These are phyloP conservation scores for Aureobasidium pullulans DNA, from an alignment of 2,329 filamentous ascomycete genomes.

Conservation along the genomic window DNA sequence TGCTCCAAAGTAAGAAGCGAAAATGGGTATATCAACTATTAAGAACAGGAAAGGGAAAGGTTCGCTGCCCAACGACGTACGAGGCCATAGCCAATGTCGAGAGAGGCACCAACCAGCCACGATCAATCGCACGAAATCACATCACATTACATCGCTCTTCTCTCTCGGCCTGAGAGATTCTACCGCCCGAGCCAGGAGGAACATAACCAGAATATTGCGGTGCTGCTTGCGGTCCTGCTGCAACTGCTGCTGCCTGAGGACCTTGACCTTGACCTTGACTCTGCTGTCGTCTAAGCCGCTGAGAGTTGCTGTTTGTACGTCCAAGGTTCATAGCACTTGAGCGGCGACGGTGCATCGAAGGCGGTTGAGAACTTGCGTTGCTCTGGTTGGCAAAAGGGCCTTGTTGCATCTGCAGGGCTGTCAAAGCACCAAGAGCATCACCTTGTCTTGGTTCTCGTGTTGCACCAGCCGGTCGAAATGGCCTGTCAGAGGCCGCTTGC, in stretches of 20 bases:
- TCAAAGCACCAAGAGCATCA: conserved; percentile 27
- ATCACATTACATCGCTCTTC: conserved; percentile 8
- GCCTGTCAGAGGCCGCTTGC: conserved; percentile 51
- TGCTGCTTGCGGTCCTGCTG: background rate
- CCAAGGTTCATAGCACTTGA: background rate
- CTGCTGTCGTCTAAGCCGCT: conserved; percentile 4
- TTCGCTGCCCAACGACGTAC: background rate
- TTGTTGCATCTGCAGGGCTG: conserved; percentile 26
- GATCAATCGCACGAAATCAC: background rate
- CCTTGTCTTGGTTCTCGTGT: conserved; percentile 24
- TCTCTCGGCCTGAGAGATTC: conserved; percentile 3
- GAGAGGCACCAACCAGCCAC: background rate
- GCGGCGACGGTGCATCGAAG: conserved; percentile 5
- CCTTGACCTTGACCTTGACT: conserved; percentile 1
- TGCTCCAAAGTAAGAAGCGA: background rate
- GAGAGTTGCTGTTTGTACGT: background rate
- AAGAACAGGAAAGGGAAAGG: background rate
- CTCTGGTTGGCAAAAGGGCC: conserved; percentile 14
- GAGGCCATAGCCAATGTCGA: background rate
- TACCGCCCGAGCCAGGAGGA: conserved; percentile 4
- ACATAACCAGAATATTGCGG: conserved; percentile 12
- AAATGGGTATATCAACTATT: conserved; percentile 1
- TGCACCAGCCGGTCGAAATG: conserved; percentile 36
- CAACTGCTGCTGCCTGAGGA: background rate
- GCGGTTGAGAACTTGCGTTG: background rate